Percentiles rank a stretch among this genome's conserved stretches.
These are phyloP conservation scores for Diaporthe caulivora DNA, from an alignment of 2,329 filamentous ascomycete genomes.

Conservation along the genomic window DNA sequence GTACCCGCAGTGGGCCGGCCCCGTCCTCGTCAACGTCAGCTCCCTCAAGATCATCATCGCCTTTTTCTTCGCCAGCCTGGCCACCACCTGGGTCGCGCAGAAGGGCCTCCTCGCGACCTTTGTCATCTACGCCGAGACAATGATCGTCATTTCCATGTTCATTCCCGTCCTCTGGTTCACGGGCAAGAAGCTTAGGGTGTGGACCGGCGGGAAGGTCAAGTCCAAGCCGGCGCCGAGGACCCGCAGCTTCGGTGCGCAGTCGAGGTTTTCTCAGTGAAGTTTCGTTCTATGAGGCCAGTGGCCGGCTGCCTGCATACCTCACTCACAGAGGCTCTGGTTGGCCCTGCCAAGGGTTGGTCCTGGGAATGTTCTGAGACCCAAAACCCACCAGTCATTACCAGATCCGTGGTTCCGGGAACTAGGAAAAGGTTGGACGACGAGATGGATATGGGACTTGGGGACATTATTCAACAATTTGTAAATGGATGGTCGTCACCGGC, in stretches of 20 bases:
- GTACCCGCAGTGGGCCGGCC: slow-evolving; percentile 49
- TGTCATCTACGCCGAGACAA: slow-evolving; percentile 48
- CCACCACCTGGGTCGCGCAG: slow-evolving; percentile 46
- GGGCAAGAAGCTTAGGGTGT: slow-evolving; percentile 45
- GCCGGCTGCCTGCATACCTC: no score
- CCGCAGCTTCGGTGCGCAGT: slow-evolving; percentile 9
- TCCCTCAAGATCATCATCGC: slow-evolving; percentile 48
- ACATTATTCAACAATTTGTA: not conserved
- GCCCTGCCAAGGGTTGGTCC: no score
- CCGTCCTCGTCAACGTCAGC: slow-evolving; percentile 50
- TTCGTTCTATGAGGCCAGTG: not conserved
- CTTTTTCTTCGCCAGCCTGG: slow-evolving; percentile 47
- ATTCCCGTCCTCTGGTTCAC: slow-evolving; percentile 47
- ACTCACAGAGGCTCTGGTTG: no score
- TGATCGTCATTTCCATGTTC: slow-evolving; percentile 48
- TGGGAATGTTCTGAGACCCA: not conserved
- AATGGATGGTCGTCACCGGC: not conserved
- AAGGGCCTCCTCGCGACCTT: slow-evolving; percentile 46
- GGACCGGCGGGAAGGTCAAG: slow-evolving; percentile 47
- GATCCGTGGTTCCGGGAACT: not conserved
- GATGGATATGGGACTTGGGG: not conserved
- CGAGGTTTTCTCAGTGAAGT: slow-evolving; percentile 26
- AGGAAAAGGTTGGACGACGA: not conserved
- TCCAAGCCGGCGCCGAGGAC: not conserved
- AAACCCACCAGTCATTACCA: slow-evolving; percentile 11